A percentile compares a stretch with the other conserved stretches of the same genome.
phyloP scores from a whole-genome alignment of 1,284 basidiomycete species.

The Apiotrichum veenhuisii region DNA sequence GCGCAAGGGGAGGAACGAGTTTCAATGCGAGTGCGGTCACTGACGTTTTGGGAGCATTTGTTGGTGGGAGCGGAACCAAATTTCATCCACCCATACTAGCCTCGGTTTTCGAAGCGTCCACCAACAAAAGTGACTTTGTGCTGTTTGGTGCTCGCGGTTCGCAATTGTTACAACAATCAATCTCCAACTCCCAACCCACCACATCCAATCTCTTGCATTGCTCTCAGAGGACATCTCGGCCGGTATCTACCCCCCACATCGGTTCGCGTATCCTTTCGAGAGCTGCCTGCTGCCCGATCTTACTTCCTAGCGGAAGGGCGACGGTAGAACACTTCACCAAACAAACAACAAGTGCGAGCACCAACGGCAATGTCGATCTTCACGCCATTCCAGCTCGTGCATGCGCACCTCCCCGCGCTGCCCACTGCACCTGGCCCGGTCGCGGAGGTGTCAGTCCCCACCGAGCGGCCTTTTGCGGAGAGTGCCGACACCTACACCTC shows the following conservation, averaged over 20 bases:
- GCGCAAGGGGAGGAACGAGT: too few species aligned
- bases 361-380: conserved; percentile 28
- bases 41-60: too few species aligned
- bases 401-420: conserved; percentile 39
- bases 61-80: conserved; percentile 5
- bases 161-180: not conserved
- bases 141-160: not conserved
- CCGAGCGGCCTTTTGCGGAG: conserved; percentile 54
- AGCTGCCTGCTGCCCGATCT: not conserved
- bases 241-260: not conserved
- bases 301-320: not conserved
- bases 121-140: too few species aligned
- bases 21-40: not conserved
- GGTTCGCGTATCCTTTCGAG: not conserved
- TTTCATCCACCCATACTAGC: not conserved
- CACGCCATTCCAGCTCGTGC: conserved; percentile 36
- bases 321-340: not conserved
- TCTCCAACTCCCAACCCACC: not conserved
- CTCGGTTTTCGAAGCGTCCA: too few species aligned
- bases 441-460: conserved; percentile 29
- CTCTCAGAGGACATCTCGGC: not conserved
- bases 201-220: conserved; percentile 3
- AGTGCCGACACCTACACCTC: conserved; percentile 49
- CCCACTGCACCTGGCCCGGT: conserved; percentile 29
- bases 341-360: not conserved